Conservation (phyloP, 2,329 filamentous ascomycete species). For the Penicillium crustosum region DNA sequence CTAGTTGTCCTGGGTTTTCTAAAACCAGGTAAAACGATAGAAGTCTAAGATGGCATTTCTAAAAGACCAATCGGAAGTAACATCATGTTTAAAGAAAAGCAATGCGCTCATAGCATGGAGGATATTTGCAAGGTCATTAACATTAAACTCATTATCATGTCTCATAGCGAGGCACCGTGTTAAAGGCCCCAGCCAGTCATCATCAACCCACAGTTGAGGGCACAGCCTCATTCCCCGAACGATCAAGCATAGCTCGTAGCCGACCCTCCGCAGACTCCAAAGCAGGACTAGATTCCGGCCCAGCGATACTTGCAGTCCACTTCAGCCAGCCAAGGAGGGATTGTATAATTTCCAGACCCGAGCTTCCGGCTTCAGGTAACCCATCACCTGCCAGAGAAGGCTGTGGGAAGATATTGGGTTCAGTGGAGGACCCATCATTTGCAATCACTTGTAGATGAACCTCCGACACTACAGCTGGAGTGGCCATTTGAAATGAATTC, state of each 20-base stretch:
- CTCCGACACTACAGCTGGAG: conserved; percentile 42
- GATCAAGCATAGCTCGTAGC: conserved; percentile 39
- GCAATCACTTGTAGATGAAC: conserved; percentile 40
- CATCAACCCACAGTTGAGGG: not conserved
- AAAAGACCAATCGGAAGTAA: not conserved
- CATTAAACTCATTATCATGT: conserved; percentile 12
- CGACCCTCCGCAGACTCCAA: conserved; percentile 38
- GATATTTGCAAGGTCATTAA: not conserved
- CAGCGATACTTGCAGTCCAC: conserved; percentile 24
- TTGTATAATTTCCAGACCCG: conserved; percentile 30
- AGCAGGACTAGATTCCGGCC: conserved; percentile 17
- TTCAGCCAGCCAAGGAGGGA: conserved; percentile 39
- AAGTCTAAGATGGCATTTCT: not conserved
- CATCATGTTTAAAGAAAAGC: not conserved
- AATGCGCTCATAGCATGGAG: not conserved
- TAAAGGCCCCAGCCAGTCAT: too few species aligned
- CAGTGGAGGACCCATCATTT: conserved; percentile 12
- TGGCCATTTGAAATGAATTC: conserved; percentile 28
- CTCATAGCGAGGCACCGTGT: conserved; percentile 1
- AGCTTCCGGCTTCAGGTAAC: conserved; percentile 17
- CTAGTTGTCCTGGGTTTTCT: not conserved
- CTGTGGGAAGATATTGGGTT: not conserved
- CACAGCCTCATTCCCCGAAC: conserved; percentile 1
- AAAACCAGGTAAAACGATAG: too few species aligned
- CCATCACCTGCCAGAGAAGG: not conserved